Base-by-base conservation (phyloP, 2,329 filamentous ascomycete species). In the Neofusicoccum sp. region DNA sequence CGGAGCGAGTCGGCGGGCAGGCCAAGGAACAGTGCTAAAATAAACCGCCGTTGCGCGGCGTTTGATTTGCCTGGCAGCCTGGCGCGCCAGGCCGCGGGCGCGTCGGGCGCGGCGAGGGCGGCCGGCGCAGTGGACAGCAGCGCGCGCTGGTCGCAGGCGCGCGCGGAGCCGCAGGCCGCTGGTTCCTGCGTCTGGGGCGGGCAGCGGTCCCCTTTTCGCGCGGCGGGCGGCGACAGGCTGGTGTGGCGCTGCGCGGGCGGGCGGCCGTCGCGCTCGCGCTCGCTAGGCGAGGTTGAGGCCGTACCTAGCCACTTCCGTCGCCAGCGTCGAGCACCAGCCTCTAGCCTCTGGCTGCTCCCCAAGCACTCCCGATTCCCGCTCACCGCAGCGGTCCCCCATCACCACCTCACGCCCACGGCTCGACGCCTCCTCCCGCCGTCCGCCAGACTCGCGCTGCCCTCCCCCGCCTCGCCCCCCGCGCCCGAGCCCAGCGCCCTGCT, bases 391-490 rank as follows among this genome's bases (percentile, higher is more conserved):
- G 47, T 44, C 58, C 58, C 30, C 47, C 36, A 60, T 28, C 45
- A 53, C 40, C 47, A 44, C 47, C 47, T 44, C 47, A 56, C 51
- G 51, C 51, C 51, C 38, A 56, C 51, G 51, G 51, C 51, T 56
- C 51, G 34, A 56, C 51, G 51, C 51, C 51, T 56, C 51, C 51
- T 56, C 51, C 51, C 51, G 51, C 40, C 38, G 36, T 56, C 51
- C 38, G 36, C 51, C 36, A 56, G 36, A 43, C 36, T 38, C 33
- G 51, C 51, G 51, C 36, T 56, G 51, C 51, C 16, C 51, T 56
- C n/a, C 36, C 14, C n/a, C 51, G 36, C 51, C 38, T 30, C 36
- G 33, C 51, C 20, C 26, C 14, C 51, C 51, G 36, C 36, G 26
- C 40, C 51, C 51, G 51, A 34, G 36, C 43, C 26, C 51, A 43